phyloP scores from a whole-genome alignment of 331 rosid genomes.

The Acacia pycnantha region DNA sequence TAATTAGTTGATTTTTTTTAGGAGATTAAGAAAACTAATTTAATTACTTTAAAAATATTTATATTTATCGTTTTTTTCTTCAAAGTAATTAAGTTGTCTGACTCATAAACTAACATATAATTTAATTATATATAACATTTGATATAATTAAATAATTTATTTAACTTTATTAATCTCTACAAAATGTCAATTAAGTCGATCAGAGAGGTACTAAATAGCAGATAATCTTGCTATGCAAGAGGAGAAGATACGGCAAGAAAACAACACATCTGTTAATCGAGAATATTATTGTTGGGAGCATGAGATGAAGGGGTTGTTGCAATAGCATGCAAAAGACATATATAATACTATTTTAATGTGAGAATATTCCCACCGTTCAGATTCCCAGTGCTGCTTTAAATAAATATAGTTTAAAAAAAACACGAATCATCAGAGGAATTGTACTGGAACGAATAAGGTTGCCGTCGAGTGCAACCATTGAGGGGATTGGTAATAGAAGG shows the following conservation, averaged over 20 bases:
- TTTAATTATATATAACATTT: too few relatives aligned
- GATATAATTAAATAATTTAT: too few relatives aligned
- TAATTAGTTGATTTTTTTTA: too few relatives aligned
- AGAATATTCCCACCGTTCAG: neutral
- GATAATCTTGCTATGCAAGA: neutral
- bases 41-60: too few relatives aligned
- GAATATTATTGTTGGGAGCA: neutral
- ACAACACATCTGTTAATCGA: neutral
- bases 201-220: too few relatives aligned
- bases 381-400: neutral
- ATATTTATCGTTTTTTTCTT: too few relatives aligned
- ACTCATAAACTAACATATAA: too few relatives aligned
- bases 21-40: too few relatives aligned
- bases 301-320: neutral
- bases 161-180: too few relatives aligned
- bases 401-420: too few relatives aligned
- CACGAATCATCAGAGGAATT: neutral
- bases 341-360: neutral
- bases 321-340: neutral
- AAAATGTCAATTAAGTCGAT: too few relatives aligned
- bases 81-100: too few relatives aligned
- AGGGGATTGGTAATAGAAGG: neutral
- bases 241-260: neutral
- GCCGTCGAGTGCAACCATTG: neutral
- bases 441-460: neutral